These are phyloP conservation scores for Chrysanthemum lavandulifolium DNA, from an alignment of 129 eudicot species.

Conservation along the genomic window DNA sequence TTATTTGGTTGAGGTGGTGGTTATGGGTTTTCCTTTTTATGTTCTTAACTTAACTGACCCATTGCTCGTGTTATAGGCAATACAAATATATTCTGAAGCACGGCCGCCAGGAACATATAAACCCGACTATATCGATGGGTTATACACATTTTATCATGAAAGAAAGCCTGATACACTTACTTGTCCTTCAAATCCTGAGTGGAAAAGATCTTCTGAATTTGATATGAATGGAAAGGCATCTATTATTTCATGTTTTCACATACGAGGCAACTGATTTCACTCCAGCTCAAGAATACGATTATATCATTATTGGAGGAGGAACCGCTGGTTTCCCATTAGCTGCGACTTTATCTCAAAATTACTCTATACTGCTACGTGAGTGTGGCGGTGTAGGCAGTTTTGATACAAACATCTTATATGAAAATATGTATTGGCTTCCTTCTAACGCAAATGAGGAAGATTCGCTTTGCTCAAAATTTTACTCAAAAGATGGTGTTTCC, in stretches of 20 bases:
- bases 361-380: slow-evolving; percentile 1
- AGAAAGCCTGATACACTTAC: slow-evolving; percentile 64
- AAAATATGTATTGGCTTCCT: neutral
- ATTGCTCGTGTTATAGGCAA: slow-evolving; percentile 53
- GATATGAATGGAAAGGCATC: slow-evolving; percentile 94
- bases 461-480: slow-evolving; percentile 1
- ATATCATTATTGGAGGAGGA: slow-evolving; percentile 7
- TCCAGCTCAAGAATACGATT: neutral
- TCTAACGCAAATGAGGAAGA: neutral
- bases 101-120: slow-evolving; percentile 99
- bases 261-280: slow-evolving; percentile 1
- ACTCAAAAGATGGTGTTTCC: neutral
- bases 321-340: slow-evolving; percentile 12
- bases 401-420: neutral
- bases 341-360: neutral
- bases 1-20: slow-evolving; percentile 19
- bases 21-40: neutral
- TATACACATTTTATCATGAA: slow-evolving; percentile 91
- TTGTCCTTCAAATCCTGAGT: slow-evolving; percentile 95
- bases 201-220: slow-evolving; percentile 92
- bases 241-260: slow-evolving; percentile 3
- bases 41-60: slow-evolving; percentile 4
- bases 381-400: neutral
- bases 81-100: slow-evolving; percentile 70
- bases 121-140: slow-evolving; percentile 85